phyloP scores from a whole-genome alignment of 129 eudicot species.

The Flaveria ramosissima region DNA sequence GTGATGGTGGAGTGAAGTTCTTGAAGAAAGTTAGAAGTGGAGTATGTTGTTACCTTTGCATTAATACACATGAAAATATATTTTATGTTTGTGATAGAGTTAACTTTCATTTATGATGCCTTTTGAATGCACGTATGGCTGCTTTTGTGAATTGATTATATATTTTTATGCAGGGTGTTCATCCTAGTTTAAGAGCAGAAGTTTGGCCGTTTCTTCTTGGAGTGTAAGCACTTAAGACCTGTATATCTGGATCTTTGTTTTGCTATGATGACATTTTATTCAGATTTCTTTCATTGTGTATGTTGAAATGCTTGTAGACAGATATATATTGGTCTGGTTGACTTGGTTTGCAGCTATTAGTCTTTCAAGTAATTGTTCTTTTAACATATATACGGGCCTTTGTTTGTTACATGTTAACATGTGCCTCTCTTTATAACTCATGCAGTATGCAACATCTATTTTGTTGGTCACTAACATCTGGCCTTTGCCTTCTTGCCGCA shows the following conservation, averaged over 20 bases:
- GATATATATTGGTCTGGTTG: neutral
- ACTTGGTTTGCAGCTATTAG: constrained; percentile 5
- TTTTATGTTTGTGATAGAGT: neutral
- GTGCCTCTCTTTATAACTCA: neutral
- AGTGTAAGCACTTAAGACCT: constrained; percentile 51
- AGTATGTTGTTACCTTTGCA: constrained; percentile 42
- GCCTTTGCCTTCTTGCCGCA: neutral
- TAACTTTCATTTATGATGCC: neutral
- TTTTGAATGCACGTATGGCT: neutral
- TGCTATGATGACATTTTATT: neutral
- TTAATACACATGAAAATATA: neutral
- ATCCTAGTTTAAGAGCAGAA: constrained; percentile 71
- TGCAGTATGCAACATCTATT: neutral
- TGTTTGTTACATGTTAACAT: constrained; percentile 12
- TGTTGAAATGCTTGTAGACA: neutral
- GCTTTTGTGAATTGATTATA: neutral
- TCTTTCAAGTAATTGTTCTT: constrained; percentile 4
- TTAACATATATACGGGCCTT: neutral
- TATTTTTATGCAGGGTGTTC: constrained; percentile 67
- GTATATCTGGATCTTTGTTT: neutral
- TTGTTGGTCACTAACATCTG: constrained; percentile 12
- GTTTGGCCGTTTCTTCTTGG: constrained; percentile 94
- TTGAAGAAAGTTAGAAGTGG: constrained; percentile 85
- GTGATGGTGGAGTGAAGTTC: constrained; percentile 74
- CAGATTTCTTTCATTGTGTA: neutral